A percentile compares a stretch with the other conserved stretches of the same genome.
Conservation (phyloP, 352 stramenopile species). For the Globisporangium solare region DNA sequence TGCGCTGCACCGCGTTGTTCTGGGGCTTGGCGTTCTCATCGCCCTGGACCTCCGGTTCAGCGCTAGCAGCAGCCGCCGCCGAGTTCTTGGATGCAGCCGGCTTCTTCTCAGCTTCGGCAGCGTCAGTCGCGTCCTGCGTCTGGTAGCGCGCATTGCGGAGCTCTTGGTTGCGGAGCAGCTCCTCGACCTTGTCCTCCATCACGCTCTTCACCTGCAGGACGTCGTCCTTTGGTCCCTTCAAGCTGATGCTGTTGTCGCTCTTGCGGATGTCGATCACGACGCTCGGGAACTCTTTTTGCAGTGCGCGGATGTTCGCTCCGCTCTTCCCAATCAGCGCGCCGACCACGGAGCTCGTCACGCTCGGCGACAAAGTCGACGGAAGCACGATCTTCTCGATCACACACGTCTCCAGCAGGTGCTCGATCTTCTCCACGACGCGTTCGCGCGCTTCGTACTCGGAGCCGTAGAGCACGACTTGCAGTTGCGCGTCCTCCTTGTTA, state of each 20-base stretch:
- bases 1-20: slow-evolving; percentile 6
- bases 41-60: neutral
- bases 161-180: slow-evolving; percentile 48
- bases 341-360: slow-evolving; percentile 40
- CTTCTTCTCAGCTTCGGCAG: slow-evolving; percentile 11
- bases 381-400: slow-evolving; percentile 47
- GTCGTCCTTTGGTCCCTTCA: slow-evolving; percentile 48
- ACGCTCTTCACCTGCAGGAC: slow-evolving; percentile 49
- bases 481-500: slow-evolving; percentile 22
- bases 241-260: slow-evolving; percentile 38
- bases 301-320: slow-evolving; percentile 62
- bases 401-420: slow-evolving; percentile 48
- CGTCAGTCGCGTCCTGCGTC: slow-evolving; percentile 30
- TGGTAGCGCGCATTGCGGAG: slow-evolving; percentile 37
- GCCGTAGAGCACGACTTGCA: slow-evolving; percentile 56
- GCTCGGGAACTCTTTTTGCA: slow-evolving; percentile 58
- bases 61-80: neutral
- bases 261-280: slow-evolving; percentile 67
- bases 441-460: slow-evolving; percentile 51
- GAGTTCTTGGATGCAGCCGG: slow-evolving; percentile 4
- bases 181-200: slow-evolving; percentile 70
- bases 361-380: slow-evolving; percentile 29
- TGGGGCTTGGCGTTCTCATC: slow-evolving; percentile 33
- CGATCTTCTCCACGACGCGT: slow-evolving; percentile 54
- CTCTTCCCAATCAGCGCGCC: slow-evolving; percentile 78